A percentile compares a stretch with the other conserved stretches of the same genome.
Evolutionary conservation across 78 protist species (phyloP).

Genomic region (Bodo saltans): DNA sequence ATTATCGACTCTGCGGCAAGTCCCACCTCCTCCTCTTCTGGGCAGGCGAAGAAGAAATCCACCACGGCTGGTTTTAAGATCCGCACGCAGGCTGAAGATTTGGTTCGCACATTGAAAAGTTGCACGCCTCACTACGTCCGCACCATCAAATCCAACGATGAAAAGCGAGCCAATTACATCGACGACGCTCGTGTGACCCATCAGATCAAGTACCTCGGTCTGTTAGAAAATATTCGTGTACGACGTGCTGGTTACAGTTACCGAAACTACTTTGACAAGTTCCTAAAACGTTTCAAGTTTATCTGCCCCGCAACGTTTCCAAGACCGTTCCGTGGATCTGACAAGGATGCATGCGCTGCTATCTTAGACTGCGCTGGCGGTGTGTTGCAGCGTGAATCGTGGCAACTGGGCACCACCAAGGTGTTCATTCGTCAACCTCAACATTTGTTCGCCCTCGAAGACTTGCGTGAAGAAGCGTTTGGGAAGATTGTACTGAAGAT

Average conservation of each 20-base stretch:
- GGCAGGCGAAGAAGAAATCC: conserved; percentile 52
- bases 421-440: conserved; percentile 78
- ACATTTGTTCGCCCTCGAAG: conserved; percentile 62
- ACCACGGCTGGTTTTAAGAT: conserved; percentile 84
- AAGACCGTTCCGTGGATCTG: conserved; percentile 50
- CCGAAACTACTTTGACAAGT: conserved; percentile 65
- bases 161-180: conserved; percentile 45
- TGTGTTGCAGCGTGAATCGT: conserved; percentile 51
- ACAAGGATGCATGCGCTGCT: conserved; percentile 41
- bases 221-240: conserved; percentile 85
- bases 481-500: conserved; percentile 54
- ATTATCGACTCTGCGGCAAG: neutral
- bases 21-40: no score
- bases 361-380: neutral
- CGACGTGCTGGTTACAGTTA: conserved; percentile 92
- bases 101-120: conserved; percentile 44
- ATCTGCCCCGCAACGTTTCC: conserved; percentile 63
- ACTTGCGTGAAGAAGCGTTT: conserved; percentile 41
- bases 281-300: conserved; percentile 68
- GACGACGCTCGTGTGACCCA: conserved; percentile 48
- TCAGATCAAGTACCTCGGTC: conserved; percentile 83
- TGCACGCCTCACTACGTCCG: conserved; percentile 77
- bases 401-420: conserved; percentile 81
- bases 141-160: conserved; percentile 77
- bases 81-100: conserved; percentile 42